These are phyloP conservation scores for Amanita polypyramis DNA, from an alignment of 768 basidiomycete genomes.

Conservation along the genomic window DNA sequence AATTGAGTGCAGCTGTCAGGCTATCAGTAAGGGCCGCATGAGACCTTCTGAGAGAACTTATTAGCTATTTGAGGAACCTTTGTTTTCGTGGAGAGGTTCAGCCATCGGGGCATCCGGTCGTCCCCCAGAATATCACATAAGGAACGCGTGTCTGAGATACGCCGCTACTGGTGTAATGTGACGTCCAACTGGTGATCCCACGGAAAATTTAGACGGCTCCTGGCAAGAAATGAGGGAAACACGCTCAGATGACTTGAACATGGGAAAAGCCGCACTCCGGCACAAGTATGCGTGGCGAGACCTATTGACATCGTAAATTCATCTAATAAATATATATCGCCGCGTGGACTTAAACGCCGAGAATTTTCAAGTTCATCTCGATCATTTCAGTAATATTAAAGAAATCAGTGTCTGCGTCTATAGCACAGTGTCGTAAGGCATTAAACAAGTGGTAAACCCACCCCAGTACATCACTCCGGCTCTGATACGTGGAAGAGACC, in stretches of 20 bases:
- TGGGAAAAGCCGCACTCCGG: not conserved
- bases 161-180: not conserved
- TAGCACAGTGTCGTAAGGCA: not conserved
- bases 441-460: not conserved
- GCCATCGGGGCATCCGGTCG: not conserved
- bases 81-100: not conserved
- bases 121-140: not conserved
- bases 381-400: too few relatives aligned
- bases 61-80: not conserved
- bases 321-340: not conserved
- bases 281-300: not conserved
- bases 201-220: not conserved
- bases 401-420: not conserved
- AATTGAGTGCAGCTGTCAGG: not conserved
- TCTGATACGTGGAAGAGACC: too few relatives aligned
- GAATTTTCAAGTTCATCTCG: not conserved
- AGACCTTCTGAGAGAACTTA: not conserved
- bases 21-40: not conserved
- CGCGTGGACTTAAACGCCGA: not conserved
- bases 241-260: not conserved
- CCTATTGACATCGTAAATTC: not conserved
- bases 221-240: not conserved
- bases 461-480: not conserved
- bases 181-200: too few relatives aligned
- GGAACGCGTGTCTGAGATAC: not conserved